phyloP scores from a whole-genome alignment of 2,329 filamentous ascomycete genomes.

The Beauveria caledonica region DNA sequence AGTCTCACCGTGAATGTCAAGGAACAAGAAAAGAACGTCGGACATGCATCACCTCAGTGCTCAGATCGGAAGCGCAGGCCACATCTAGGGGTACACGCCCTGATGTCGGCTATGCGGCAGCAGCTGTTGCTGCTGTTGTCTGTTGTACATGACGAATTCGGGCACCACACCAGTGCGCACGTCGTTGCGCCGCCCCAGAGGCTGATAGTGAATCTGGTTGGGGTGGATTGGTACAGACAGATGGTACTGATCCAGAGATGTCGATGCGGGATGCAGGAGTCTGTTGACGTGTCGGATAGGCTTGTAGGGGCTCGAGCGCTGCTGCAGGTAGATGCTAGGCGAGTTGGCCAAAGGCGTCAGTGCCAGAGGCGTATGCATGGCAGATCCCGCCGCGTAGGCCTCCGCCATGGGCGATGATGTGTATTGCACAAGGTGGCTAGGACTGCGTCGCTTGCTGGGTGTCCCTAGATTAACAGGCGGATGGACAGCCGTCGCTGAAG shows the following conservation, averaged over 20 bases:
- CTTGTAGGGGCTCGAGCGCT: conserved; percentile 85
- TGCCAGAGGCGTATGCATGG: conserved; percentile 46
- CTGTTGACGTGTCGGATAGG: conserved; percentile 85
- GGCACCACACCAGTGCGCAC: conserved; percentile 65
- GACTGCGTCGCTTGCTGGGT: conserved; percentile 45
- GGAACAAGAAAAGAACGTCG: background rate
- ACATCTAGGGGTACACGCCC: conserved; percentile 4
- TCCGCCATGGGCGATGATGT: conserved; percentile 62
- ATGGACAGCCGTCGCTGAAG: conserved; percentile 8
- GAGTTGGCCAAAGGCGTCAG: conserved; percentile 68
- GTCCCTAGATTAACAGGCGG: conserved; percentile 36
- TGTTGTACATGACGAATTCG: conserved; percentile 40
- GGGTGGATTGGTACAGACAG: conserved; percentile 50
- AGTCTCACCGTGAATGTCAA: background rate
- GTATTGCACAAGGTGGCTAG: conserved; percentile 38
- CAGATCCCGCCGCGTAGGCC: conserved; percentile 44
- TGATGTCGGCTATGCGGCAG: conserved; percentile 13
- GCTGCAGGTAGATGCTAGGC: conserved; percentile 77
- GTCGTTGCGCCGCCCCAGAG: conserved; percentile 60
- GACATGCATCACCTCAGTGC: background rate
- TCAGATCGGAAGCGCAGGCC: background rate
- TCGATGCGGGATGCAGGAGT: conserved; percentile 76
- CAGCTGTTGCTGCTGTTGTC: conserved; percentile 19
- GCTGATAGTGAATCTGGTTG: conserved; percentile 76
- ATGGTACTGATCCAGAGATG: conserved; percentile 68